Base-by-base conservation (phyloP, 345 rosid species). In the Erucastrum elatum region DNA sequence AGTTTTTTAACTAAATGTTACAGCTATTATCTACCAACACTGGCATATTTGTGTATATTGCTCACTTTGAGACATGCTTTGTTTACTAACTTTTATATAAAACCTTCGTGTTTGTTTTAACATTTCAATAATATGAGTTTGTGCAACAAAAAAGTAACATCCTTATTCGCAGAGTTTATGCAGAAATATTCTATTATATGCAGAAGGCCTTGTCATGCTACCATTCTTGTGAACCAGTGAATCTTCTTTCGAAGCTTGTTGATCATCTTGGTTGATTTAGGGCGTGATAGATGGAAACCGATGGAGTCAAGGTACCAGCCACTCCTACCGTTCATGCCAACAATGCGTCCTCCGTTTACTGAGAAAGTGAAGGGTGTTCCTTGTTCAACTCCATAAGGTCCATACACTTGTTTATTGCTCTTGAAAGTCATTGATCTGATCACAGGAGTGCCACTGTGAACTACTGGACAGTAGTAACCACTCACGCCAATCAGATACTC, bases 241-340 rank as follows among this genome's bases (percentile, higher is more conserved):
- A 94, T 67, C 27, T 72, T 84, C 77, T 81, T 84, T 27, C 84
- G 86, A 71, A 88, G 82, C 84, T 77, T 88, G 66, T 85, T 81
- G 16, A 88, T 71, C 70, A 86, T 83, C 35, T 75, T 94, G 3
- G 84, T 17, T 1, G 91, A 75, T 26, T 76, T 89, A 66, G 77
- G 78, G 31, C 64, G 87, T 33, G 86, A 84, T 17, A 93, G 60
- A 16, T 76, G 84, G 70, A 94, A 88, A 4, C 91, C 93, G 37
- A 94, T 79, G 8, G 92, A 80, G 73, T 94, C 94, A 25, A 91
- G 79, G 81, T 86, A 88, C 97, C 96, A 90, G 49, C 91, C 94
- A 25, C 89, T 74, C 66, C 94, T 86, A 29, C 91, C 94, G 62
- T 81, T 85, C 35, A 94, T 82, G 10, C 93, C 96, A 4, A 88